Percentiles rank a stretch among this genome's conserved stretches.
Conservation (phyloP, 169 alveolate genomes). For the Plasmodium yoelii region DNA sequence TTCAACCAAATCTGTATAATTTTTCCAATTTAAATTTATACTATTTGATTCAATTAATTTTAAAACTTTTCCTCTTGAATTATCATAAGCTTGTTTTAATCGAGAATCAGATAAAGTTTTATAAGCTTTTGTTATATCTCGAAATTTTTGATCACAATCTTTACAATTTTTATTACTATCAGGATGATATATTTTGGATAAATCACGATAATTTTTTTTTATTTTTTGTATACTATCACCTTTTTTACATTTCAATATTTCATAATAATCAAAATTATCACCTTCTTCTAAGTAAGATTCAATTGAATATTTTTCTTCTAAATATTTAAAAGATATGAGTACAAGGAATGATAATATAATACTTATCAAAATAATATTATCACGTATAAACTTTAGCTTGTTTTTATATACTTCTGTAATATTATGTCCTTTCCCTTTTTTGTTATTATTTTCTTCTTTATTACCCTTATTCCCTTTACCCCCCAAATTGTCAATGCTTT, state of each 20-base stretch:
- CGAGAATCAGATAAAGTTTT: constrained; percentile 90
- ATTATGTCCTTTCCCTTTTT: neutral
- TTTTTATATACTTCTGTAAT: constrained; percentile 8
- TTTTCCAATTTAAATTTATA: constrained; percentile 65
- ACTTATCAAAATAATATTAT: constrained; percentile 34
- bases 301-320: constrained; percentile 56
- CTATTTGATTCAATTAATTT: constrained; percentile 80
- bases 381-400: constrained; percentile 24
- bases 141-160: constrained; percentile 86
- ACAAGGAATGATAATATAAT: constrained; percentile 45
- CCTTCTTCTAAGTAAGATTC: constrained; percentile 64
- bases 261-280: constrained; percentile 85
- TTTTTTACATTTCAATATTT: constrained; percentile 85
- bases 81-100: constrained; percentile 88
- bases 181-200: constrained; percentile 88
- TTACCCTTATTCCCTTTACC: constrained; percentile 15
- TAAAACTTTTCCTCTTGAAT: constrained; percentile 78
- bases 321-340: constrained; percentile 54
- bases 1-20: constrained; percentile 70
- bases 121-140: constrained; percentile 90
- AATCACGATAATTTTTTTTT: constrained; percentile 86
- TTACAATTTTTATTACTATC: constrained; percentile 87
- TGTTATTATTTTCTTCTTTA: neutral
- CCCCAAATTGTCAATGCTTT: neutral
- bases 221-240: constrained; percentile 84